Percentiles rank a stretch among this genome's conserved stretches.
Conservation (phyloP, 73 alveolate genomes). For the Uronychia setigera region DNA sequence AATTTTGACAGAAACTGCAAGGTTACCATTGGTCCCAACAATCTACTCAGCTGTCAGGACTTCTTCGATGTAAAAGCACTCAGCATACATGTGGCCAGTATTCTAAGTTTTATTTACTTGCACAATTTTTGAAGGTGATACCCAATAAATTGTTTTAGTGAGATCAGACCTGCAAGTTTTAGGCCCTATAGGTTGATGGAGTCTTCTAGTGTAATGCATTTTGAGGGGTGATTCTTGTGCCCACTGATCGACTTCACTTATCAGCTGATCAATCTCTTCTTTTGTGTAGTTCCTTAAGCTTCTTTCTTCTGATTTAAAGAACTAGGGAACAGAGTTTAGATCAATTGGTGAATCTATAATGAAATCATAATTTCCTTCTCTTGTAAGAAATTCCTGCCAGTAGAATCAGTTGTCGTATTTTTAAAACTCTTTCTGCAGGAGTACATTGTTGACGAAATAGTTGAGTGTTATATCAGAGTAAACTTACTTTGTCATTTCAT, state of each 20-base stretch:
- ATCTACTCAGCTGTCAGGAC: conserved; percentile 8
- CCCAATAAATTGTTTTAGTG: neutral
- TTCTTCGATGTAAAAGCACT: conserved; percentile 11
- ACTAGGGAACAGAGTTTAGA: neutral
- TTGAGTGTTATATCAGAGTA: neutral
- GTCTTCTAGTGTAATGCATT: conserved; percentile 8
- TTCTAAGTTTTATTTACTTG: neutral
- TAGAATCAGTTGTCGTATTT: neutral
- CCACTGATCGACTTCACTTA: neutral
- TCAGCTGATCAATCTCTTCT: conserved; percentile 8
- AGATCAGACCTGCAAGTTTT: conserved; percentile 2
- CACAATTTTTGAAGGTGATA: conserved; percentile 19
- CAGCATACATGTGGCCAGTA: conserved; percentile 23
- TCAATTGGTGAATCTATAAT: neutral
- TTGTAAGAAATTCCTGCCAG: neutral
- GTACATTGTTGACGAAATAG: neutral
- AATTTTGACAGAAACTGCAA: neutral
- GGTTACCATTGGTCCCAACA: neutral
- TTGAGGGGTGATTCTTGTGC: neutral
- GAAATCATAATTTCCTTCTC: neutral
- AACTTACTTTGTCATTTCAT: neutral
- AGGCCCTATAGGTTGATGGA: conserved; percentile 33
- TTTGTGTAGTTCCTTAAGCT: neutral
- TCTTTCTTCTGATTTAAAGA: neutral
- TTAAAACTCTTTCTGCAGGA: neutral